Conservation (phyloP, 129 eudicot species). For the Arctium lappa region DNA sequence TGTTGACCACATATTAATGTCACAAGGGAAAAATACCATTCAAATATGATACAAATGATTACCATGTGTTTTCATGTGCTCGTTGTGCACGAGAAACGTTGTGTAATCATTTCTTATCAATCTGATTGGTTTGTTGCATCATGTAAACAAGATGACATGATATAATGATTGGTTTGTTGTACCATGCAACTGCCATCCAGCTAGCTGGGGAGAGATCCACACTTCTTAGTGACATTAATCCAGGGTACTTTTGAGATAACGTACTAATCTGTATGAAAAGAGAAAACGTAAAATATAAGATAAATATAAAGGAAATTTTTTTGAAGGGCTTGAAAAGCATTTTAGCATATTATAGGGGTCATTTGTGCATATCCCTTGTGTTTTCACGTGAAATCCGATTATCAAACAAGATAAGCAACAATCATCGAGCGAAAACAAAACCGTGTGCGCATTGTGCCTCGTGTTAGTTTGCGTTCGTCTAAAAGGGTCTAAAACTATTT, state of each 20-base stretch:
- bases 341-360: not conserved
- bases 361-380: not conserved
- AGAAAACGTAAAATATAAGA: not conserved
- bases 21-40: not conserved
- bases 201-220: slow-evolving; percentile 88
- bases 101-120: not conserved
- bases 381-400: slow-evolving; percentile 14
- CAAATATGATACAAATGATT: not conserved
- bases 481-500: not conserved
- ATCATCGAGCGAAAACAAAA: not conserved
- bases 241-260: slow-evolving; percentile 64
- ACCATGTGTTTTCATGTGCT: not conserved
- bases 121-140: not conserved
- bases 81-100: not conserved
- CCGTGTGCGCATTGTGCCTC: not conserved
- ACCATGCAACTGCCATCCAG: slow-evolving; percentile 89
- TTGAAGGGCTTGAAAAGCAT: not conserved
- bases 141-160: not conserved
- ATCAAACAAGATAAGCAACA: not conserved
- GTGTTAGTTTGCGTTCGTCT: not conserved
- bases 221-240: slow-evolving; percentile 75
- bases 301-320: not conserved
- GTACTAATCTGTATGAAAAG: slow-evolving; percentile 42
- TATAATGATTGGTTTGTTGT: not conserved
- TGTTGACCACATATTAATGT: slow-evolving; percentile 14